Conservation (phyloP, 176 grass and related monocot species). For the Alopecurus myosuroides region DNA sequence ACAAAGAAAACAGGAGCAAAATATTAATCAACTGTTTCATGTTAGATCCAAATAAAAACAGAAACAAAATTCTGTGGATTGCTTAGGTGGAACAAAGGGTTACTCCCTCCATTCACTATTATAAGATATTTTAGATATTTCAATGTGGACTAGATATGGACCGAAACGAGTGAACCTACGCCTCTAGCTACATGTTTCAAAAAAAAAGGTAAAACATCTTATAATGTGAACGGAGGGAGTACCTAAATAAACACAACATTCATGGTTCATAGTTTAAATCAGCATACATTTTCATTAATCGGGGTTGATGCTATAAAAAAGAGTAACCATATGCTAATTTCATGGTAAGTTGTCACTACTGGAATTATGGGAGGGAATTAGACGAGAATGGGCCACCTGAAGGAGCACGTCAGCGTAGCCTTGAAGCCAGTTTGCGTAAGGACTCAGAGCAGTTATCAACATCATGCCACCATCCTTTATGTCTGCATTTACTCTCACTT, state of each 20-base stretch:
- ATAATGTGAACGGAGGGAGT: no score
- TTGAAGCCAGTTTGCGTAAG: constrained; percentile 93
- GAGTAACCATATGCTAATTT: neutral
- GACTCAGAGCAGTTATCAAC: constrained; percentile 85
- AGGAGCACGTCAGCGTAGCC: constrained; percentile 95
- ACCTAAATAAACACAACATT: constrained; percentile 2
- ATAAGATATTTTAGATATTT: no score
- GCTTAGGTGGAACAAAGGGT: constrained; percentile 5
- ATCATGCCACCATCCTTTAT: constrained; percentile 99
- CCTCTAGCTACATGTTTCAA: no score
- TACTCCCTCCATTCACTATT: no score
- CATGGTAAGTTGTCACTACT: neutral
- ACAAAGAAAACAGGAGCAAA: constrained; percentile 20
- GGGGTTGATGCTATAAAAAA: neutral
- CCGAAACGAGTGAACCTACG: no score
- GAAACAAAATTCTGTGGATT: neutral
- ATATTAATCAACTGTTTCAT: constrained; percentile 12
- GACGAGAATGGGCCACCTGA: constrained; percentile 49
- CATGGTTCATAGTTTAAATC: constrained; percentile 20
- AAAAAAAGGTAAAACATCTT: no score
- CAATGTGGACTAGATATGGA: no score
- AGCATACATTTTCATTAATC: constrained; percentile 8
- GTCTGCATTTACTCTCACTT: constrained; percentile 93
- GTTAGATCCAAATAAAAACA: neutral
- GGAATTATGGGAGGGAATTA: constrained; percentile 7